Conservation (phyloP, 306 rosid genomes). For the Erythrophleum fordii region DNA sequence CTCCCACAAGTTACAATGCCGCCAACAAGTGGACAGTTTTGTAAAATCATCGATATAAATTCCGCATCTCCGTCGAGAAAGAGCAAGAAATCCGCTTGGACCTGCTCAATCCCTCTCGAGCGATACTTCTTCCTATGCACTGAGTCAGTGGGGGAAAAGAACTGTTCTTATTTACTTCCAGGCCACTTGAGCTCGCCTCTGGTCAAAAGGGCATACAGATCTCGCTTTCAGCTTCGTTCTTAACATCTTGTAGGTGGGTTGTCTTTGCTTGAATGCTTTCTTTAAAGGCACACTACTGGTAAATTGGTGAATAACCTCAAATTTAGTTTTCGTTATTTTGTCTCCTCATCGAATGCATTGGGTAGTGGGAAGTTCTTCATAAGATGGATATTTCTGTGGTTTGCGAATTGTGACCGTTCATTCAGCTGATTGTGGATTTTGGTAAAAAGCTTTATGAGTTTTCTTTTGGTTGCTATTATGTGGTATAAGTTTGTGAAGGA, state of each 20-base stretch:
- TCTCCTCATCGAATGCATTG: background rate
- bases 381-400: background rate
- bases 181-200: background rate
- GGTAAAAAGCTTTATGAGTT: background rate
- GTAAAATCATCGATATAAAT: background rate
- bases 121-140: background rate
- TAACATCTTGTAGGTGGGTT: background rate
- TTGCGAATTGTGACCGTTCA: background rate
- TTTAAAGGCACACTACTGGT: background rate
- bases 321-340: background rate
- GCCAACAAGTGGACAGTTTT: background rate
- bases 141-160: background rate
- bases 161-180: background rate
- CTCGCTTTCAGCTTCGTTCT: background rate
- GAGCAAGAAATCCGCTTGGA: background rate
- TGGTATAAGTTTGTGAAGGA: conserved; percentile 14
- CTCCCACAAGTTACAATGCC: no score
- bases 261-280: background rate
- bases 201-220: background rate
- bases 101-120: background rate
- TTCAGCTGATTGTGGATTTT: conserved; percentile 28
- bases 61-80: background rate
- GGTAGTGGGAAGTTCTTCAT: background rate
- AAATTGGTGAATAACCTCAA: background rate
- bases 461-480: conserved; percentile 25